A percentile compares a stretch with the other conserved stretches of the same genome.
These are phyloP conservation scores for Dujonia santamariae DNA, from an alignment of 1,139 yeast genomes.

Conservation along the genomic window DNA sequence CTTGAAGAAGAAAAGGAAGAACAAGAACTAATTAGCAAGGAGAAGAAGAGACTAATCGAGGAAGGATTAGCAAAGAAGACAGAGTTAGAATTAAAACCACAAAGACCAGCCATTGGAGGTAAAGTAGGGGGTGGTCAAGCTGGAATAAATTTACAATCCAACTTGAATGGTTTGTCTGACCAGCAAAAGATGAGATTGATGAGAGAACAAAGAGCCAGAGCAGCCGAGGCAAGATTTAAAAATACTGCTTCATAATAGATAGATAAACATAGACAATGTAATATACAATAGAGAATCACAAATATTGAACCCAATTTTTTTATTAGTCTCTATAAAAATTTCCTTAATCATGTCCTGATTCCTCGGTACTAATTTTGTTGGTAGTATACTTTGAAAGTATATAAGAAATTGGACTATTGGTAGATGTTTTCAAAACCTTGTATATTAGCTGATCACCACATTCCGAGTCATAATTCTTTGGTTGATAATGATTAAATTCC, in stretches of 20 bases:
- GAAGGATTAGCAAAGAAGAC: conserved; percentile 41
- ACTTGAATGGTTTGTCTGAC: conserved; percentile 43
- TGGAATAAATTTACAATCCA: conserved; percentile 15
- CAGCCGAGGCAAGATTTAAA: conserved; percentile 84
- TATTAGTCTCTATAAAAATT: no score
- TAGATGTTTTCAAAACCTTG: conserved; percentile 4
- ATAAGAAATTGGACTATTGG: conserved; percentile 14
- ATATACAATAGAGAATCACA: not conserved
- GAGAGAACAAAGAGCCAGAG: conserved; percentile 94
- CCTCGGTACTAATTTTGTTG: conserved; percentile 1
- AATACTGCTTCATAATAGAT: not conserved
- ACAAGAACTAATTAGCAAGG: conserved; percentile 30
- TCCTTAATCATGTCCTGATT: no score
- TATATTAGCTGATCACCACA: conserved; percentile 2
- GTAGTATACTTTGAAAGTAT: conserved; percentile 14
- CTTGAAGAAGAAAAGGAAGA: conserved; percentile 38
- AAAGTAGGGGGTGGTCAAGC: conserved; percentile 16
- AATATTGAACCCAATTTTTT: no score
- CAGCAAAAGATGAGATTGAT: conserved; percentile 75
- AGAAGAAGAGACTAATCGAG: conserved; percentile 35
- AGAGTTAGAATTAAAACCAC: conserved; percentile 35
- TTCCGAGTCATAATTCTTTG: conserved; percentile 18
- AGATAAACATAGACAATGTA: not conserved
- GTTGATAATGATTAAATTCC: conserved; percentile 62
- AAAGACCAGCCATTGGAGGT: conserved; percentile 29